Conservation (phyloP, 208 protist species). For the Porcisia hertigi region DNA sequence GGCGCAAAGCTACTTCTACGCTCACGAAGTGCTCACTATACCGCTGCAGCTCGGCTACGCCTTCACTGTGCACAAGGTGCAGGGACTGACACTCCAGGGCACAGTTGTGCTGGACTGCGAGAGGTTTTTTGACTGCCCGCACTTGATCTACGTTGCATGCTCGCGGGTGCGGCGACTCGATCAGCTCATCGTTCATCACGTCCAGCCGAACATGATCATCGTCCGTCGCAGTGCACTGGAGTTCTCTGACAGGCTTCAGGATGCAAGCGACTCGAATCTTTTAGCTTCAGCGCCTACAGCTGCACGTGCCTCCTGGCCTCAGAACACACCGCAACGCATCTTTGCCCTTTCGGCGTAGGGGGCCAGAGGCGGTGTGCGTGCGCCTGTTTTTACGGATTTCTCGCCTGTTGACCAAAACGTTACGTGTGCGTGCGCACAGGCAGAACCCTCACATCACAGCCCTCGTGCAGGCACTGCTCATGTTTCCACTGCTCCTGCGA, state of each 20-base stretch:
- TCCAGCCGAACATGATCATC: conserved; percentile 78
- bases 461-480: neutral
- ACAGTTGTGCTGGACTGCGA: conserved; percentile 87
- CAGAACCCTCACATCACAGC: neutral
- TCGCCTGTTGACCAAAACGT: neutral
- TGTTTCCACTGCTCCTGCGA: neutral
- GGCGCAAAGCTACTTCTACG: conserved; percentile 81
- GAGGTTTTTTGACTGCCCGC: conserved; percentile 87
- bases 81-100: conserved; percentile 85
- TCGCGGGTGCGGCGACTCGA: conserved; percentile 78
- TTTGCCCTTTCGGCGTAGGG: conserved; percentile 18
- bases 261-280: conserved; percentile 27
- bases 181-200: conserved; percentile 81
- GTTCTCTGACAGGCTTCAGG: conserved; percentile 54
- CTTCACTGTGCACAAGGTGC: conserved; percentile 94
- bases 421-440: neutral
- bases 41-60: conserved; percentile 89
- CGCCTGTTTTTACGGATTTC: neutral
- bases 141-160: conserved; percentile 91
- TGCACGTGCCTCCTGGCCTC: conserved; percentile 37
- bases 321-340: conserved; percentile 22
- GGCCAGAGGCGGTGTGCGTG: neutral
- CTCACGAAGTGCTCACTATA: conserved; percentile 72
- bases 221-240: conserved; percentile 70
- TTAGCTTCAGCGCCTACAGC: conserved; percentile 7